Conservation (phyloP, 257 asterid species). For the Apocynum venetum region DNA sequence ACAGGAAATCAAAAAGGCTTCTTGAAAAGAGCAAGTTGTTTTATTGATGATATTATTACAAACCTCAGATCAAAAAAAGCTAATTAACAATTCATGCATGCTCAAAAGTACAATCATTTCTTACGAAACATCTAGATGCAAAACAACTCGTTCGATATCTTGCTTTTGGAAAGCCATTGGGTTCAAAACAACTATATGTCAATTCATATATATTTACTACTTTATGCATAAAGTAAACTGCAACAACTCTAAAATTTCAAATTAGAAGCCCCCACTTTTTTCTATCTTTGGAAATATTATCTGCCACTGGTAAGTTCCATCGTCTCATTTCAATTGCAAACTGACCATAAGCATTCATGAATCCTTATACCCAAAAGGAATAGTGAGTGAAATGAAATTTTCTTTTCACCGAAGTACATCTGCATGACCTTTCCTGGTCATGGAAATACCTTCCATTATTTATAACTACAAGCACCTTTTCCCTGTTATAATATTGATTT, state of each 20-base stretch:
- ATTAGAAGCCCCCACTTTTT: no score
- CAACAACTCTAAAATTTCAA: neutral
- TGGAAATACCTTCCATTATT: neutral
- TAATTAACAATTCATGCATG: neutral
- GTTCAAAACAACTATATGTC: neutral
- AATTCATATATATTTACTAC: neutral
- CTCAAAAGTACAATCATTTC: neutral
- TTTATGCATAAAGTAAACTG: neutral
- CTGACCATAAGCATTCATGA: neutral
- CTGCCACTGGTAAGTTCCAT: neutral
- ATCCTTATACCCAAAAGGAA: neutral
- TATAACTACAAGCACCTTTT: neutral
- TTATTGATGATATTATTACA: neutral
- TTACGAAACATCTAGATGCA: neutral
- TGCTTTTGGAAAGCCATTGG: neutral
- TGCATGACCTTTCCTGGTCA: neutral
- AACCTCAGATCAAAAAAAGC: neutral
- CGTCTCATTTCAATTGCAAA: neutral
- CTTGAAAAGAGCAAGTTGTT: neutral
- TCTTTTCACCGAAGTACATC: neutral
- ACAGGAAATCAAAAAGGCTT: neutral
- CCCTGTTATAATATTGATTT: neutral
- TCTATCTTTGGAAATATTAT: neutral
- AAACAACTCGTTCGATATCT: neutral
- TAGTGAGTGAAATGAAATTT: neutral